phyloP scores from a whole-genome alignment of 768 basidiomycete species.

The Chalciporus chontae region DNA sequence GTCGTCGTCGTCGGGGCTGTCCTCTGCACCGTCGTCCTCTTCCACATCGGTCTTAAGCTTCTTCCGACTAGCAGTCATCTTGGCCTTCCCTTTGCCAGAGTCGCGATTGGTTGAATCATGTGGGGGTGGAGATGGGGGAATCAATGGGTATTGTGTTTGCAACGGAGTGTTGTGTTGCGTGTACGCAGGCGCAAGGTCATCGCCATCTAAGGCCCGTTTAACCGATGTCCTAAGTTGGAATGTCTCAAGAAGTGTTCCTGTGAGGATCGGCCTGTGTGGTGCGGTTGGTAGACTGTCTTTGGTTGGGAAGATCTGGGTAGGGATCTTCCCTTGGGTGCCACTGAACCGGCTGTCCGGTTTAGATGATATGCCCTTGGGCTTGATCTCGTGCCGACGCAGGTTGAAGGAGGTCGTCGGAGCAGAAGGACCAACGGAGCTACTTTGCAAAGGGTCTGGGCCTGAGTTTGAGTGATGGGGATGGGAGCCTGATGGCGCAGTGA shows the following conservation, averaged over 20 bases:
- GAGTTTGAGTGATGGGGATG: constrained; percentile 1
- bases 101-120: constrained; percentile 29
- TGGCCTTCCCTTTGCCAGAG: constrained; percentile 40
- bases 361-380: constrained; percentile 2
- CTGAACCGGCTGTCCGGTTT: background rate
- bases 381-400: background rate
- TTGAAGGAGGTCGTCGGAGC: constrained; percentile 1
- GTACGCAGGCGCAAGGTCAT: constrained; percentile 17
- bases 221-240: constrained; percentile 28
- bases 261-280: background rate
- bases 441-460: background rate
- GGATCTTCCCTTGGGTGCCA: constrained; percentile 4
- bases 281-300: constrained; percentile 1
- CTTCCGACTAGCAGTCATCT: constrained; percentile 40
- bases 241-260: background rate
- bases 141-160: constrained; percentile 33
- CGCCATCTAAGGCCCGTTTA: constrained; percentile 43
- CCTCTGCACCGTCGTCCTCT: constrained; percentile 25
- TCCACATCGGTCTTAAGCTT: constrained; percentile 42
- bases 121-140: constrained; percentile 72
- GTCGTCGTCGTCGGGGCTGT: constrained; percentile 14
- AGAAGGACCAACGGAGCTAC: background rate
- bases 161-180: background rate
- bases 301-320: constrained; percentile 11
- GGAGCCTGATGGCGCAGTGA: background rate